Base-by-base conservation (phyloP, 208 protist species). In the Crithidia bombi region DNA sequence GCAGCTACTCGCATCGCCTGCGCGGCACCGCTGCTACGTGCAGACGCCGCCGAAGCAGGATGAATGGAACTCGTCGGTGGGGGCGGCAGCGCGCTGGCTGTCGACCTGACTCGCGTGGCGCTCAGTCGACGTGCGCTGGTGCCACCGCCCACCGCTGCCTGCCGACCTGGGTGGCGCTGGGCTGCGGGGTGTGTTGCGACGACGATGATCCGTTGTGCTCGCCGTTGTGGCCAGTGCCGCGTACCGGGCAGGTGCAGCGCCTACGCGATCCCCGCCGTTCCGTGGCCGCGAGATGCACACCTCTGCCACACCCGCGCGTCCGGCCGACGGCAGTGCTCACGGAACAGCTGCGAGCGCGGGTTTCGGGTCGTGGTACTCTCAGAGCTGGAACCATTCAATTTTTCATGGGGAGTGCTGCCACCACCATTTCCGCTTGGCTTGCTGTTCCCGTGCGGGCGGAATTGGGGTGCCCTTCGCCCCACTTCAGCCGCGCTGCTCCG, bases 401-500 rank as follows among this genome's bases (percentile, higher is more conserved):
- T 32, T 0, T 7, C 26, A 4, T n/a, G 7, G 9, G 19, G 5
- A 5, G 9, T 44, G 38, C 25, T 62, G 9, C 23, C n/a, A 19
- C 36, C 38, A 12, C 23, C 49, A 26, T 3, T 33, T n/a, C 2
- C 38, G 14, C 3, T 47, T 38, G 2, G 38, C 23, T 35, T 38
- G 11, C 6, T 10, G 10, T 5, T 57, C 10, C 43, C 43, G 15
- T 21, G 17, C 33, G 19, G 41, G 26, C 4, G 55, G 55, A 21
- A 26, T 4, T 38, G 39, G 39, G 15, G 57, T 35, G 25, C 32
- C 5, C 26, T 51, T 49, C 25, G 26, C 17, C 5, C 57, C 41
- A 23, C 36, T 64, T 3, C 35, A 28, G 17, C 36, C 26, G 5
- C 57, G 57, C 28, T 49, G 57, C 57, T 64, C 57, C 57, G 57